A percentile compares a stretch with the other conserved stretches of the same genome.
Evolutionary conservation across 1,139 yeast species (phyloP).

Genomic region (Pichia sp.): DNA sequence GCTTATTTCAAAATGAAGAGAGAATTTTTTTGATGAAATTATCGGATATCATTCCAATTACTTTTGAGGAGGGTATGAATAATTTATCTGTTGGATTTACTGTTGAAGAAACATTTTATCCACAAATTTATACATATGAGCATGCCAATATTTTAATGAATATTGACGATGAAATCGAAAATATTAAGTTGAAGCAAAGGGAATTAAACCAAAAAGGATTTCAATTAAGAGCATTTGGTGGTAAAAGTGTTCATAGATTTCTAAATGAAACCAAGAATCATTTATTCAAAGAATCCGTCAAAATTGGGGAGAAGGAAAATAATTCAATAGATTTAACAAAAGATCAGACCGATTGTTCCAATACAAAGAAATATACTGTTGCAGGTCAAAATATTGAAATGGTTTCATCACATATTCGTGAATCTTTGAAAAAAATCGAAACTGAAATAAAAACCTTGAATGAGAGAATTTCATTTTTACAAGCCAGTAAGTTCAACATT

Average conservation of each 20-base stretch:
- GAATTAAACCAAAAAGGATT: constrained; percentile 18
- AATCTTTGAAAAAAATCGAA: constrained; percentile 16
- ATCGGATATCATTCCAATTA: constrained; percentile 36
- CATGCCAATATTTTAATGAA: constrained; percentile 15
- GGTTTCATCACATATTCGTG: constrained; percentile 14
- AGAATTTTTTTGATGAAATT: constrained; percentile 29
- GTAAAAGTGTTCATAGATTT: constrained; percentile 25
- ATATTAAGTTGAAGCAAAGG: constrained; percentile 2
- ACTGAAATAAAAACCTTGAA: constrained; percentile 7
- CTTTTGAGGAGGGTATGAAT: constrained; percentile 32
- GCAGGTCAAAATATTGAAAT: constrained; percentile 13
- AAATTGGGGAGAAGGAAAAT: constrained; percentile 7
- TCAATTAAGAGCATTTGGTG: constrained; percentile 29
- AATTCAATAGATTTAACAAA: neutral
- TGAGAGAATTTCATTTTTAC: constrained; percentile 1
- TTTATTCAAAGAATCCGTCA: constrained; percentile 8
- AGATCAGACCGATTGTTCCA: neutral
- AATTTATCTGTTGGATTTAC: constrained; percentile 32
- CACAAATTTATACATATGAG: constrained; percentile 37
- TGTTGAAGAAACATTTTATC: constrained; percentile 36
- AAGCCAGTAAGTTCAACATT: constrained; percentile 21
- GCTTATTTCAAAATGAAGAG: constrained; percentile 30
- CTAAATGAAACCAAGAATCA: constrained; percentile 5
- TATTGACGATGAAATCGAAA: constrained; percentile 22
- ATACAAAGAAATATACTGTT: constrained; percentile 12